These are phyloP conservation scores for Geosmithia putterillii DNA, from an alignment of 2,329 filamentous ascomycete genomes.

Conservation along the genomic window DNA sequence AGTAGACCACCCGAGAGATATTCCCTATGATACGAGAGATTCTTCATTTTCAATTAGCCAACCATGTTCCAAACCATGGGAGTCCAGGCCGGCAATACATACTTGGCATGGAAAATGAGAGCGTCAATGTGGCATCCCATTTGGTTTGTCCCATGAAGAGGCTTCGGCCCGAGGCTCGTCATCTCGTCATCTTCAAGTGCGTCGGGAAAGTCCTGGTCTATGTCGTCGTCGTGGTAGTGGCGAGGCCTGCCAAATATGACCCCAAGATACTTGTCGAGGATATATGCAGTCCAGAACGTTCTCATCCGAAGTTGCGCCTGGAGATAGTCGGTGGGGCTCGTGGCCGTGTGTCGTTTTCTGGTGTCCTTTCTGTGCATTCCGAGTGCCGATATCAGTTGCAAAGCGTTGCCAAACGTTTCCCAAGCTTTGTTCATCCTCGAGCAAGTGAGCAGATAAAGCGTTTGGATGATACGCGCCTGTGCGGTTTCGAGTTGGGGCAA, in stretches of 20 bases:
- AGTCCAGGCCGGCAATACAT: not conserved
- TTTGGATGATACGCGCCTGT: constrained; percentile 29
- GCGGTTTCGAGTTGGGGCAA: constrained; percentile 23
- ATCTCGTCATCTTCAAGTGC: constrained; percentile 45
- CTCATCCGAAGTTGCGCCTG: constrained; percentile 25
- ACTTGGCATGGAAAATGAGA: constrained; percentile 30
- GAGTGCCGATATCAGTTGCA: constrained; percentile 23
- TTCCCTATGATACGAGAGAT: constrained; percentile 24
- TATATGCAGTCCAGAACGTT: constrained; percentile 54
- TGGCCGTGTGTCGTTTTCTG: constrained; percentile 9
- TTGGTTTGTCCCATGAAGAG: not conserved
- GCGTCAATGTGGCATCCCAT: constrained; percentile 27
- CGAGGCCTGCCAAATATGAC: constrained; percentile 48
- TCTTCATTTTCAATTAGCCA: constrained; percentile 11
- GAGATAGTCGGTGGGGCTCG: constrained; percentile 12
- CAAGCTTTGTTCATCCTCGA: constrained; percentile 35
- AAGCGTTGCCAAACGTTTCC: constrained; percentile 29
- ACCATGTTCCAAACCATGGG: not conserved
- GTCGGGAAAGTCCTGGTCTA: constrained; percentile 48
- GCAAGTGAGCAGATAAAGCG: constrained; percentile 28
- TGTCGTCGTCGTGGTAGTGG: constrained; percentile 52
- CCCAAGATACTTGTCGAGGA: constrained; percentile 51
- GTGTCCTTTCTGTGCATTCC: constrained; percentile 26
- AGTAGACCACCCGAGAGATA: constrained; percentile 26
- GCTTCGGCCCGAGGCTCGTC: constrained; percentile 22